Percentiles rank a stretch among this genome's conserved stretches.
These are phyloP conservation scores for Thielaviopsis euricoi DNA, from an alignment of 2,329 filamentous ascomycete species.

Conservation along the genomic window DNA sequence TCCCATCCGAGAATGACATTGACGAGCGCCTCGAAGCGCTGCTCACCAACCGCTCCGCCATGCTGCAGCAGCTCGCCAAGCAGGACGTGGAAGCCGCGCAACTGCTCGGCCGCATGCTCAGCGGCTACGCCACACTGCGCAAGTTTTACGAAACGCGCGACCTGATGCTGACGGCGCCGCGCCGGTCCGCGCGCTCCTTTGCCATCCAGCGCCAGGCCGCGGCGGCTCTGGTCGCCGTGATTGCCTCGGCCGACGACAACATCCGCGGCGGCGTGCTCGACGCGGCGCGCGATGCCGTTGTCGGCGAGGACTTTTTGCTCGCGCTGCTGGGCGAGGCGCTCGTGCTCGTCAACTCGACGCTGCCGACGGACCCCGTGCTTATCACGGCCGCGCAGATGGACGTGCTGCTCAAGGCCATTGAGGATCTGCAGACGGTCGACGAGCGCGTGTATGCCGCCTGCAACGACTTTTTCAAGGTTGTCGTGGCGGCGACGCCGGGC, in stretches of 20 bases:
- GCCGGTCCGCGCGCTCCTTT: slow-evolving; percentile 32
- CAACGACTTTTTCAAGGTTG: slow-evolving; percentile 62
- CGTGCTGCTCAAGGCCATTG: slow-evolving; percentile 56
- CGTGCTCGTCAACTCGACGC: slow-evolving; percentile 44
- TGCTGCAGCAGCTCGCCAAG: slow-evolving; percentile 54
- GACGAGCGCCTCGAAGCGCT: slow-evolving; percentile 57
- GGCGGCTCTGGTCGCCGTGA: slow-evolving; percentile 61
- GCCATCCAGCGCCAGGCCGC: slow-evolving; percentile 53
- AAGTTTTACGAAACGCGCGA: slow-evolving; percentile 86
- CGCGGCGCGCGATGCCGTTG: slow-evolving; percentile 59
- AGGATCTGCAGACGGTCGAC: slow-evolving; percentile 63
- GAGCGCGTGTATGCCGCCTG: slow-evolving; percentile 56
- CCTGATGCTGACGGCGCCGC: slow-evolving; percentile 18
- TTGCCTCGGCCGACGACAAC: slow-evolving; percentile 73
- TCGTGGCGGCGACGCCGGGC: slow-evolving; percentile 48
- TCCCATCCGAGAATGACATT: slow-evolving; percentile 53
- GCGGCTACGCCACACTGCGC: slow-evolving; percentile 80
- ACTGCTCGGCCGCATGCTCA: slow-evolving; percentile 69
- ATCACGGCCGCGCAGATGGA: slow-evolving; percentile 59
- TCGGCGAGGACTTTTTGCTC: slow-evolving; percentile 75
- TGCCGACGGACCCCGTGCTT: slow-evolving; percentile 20
- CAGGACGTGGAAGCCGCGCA: slow-evolving; percentile 69
- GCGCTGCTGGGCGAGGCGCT: slow-evolving; percentile 71
- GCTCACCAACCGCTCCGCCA: slow-evolving; percentile 53
- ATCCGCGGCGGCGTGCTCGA: slow-evolving; percentile 87